Percentiles rank a stretch among this genome's conserved stretches.
Conservation (phyloP, 306 rosid genomes). For the Quercus alba region DNA sequence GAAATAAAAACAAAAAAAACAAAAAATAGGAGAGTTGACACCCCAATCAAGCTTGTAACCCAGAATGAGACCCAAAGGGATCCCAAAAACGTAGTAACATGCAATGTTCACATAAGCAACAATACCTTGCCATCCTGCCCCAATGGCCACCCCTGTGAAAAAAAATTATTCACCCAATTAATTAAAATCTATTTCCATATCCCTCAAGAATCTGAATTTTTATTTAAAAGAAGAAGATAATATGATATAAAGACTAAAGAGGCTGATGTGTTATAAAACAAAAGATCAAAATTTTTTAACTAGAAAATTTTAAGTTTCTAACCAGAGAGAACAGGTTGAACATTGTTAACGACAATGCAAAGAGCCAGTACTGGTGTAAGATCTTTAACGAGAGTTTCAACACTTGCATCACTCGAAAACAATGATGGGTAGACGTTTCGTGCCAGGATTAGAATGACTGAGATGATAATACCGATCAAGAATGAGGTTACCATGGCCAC, state of each 20-base stretch:
- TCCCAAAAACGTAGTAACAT: constrained; percentile 47
- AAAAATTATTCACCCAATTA: neutral
- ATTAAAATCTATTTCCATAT: neutral
- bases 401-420: constrained; percentile 47
- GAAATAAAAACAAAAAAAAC: neutral
- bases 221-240: neutral
- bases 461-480: constrained; percentile 18
- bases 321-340: constrained; percentile 49
- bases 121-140: constrained; percentile 80
- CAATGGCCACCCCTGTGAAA: constrained; percentile 66
- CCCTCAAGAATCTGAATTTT: neutral
- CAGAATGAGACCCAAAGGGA: constrained; percentile 32
- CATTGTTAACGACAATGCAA: too few relatives aligned
- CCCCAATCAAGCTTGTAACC: constrained; percentile 56
- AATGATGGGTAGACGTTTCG: constrained; percentile 41
- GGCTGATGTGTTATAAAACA: too few relatives aligned
- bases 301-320: constrained; percentile 38
- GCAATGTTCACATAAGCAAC: constrained; percentile 71
- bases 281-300: constrained; percentile 65
- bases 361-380: too few relatives aligned
- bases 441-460: constrained; percentile 35
- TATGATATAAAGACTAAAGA: too few relatives aligned
- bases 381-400: constrained; percentile 36
- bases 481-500: constrained; percentile 33
- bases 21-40: neutral